Base-by-base conservation (phyloP, 495 filamentous ascomycete species). In the Parathielavia hyrcaniae region DNA sequence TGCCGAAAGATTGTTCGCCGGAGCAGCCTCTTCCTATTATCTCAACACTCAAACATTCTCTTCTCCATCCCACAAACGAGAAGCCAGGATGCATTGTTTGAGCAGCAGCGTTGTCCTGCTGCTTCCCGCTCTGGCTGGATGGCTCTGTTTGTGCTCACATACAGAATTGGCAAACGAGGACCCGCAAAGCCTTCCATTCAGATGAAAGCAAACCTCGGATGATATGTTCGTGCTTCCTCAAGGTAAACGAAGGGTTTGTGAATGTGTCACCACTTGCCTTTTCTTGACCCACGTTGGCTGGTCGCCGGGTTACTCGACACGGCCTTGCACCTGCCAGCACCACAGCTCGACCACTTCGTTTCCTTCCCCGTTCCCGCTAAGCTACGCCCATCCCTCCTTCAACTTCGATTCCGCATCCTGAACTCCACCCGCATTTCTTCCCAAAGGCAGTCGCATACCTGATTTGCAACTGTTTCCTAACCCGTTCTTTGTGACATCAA, bases 301-400 rank as follows among this genome's bases (percentile, higher is more conserved):
- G 41, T 23, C 26, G 34, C 13, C 44, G 32, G 54, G 54, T 49
- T 40, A 56, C 54, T 49, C 54, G 32, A 56, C 22, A 10, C 12
- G 2, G 12, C 13, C 9, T 46, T 12, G 41, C 19, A 55, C 53
- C 17, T 55, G 17, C 40, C 19, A 17, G 26, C 20, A n/a, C 39
- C 40, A 36, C 52, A 34, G 16, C 30, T 20, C 32, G 38, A 39
- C 38, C 36, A 34, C 7, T 34, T 19, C 26, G 12, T 32, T 10
- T 38, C 32, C 7, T 9, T 8, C 6, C 38, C 20, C 38, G n/a
- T 45, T 17, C n/a, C 40, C 36, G 38, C 20, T 10, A 40, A 5
- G 30, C 4, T n/a, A n/a, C n/a, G n/a, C n/a, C n/a, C 11, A 11
- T n/a, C 12, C 19, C 16, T n/a, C 32, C 1, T n/a, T 17, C 32